Percentiles rank a stretch among this genome's conserved stretches.
Conservation (phyloP, 208 protist genomes). For the Wallacemonas rigidus region DNA sequence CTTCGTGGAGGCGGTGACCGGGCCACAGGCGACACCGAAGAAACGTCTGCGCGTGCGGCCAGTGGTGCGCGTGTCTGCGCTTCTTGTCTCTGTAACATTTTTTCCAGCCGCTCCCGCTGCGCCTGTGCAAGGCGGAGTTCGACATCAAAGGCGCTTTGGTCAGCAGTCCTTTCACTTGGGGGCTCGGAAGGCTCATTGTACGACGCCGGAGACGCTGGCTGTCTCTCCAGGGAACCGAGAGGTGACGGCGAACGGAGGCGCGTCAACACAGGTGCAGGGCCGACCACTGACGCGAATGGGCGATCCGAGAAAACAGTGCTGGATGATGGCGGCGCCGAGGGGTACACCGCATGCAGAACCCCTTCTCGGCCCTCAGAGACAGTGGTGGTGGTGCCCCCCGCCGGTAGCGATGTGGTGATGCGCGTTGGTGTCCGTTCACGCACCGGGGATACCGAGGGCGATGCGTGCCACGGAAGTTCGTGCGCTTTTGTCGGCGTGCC, state of each 20-base stretch:
- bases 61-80: background rate
- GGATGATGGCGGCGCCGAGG: background rate
- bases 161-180: no score
- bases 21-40: background rate
- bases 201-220: no score
- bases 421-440: background rate
- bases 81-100: slow-evolving; percentile 8
- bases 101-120: slow-evolving; percentile 27
- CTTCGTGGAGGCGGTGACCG: background rate
- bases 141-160: slow-evolving; percentile 18
- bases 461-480: background rate
- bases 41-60: background rate
- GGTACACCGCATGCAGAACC: background rate
- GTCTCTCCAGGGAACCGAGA: no score
- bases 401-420: background rate
- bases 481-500: background rate
- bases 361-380: background rate
- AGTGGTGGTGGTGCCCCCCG: background rate
- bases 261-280: no score
- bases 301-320: background rate
- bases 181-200: no score
- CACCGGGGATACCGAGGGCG: background rate
- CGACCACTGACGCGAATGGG: no score
- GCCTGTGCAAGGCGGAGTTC: slow-evolving; percentile 27
- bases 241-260: no score